Conservation (phyloP, 2,329 filamentous ascomycete genomes). For the Cladophialophora psammophila region DNA sequence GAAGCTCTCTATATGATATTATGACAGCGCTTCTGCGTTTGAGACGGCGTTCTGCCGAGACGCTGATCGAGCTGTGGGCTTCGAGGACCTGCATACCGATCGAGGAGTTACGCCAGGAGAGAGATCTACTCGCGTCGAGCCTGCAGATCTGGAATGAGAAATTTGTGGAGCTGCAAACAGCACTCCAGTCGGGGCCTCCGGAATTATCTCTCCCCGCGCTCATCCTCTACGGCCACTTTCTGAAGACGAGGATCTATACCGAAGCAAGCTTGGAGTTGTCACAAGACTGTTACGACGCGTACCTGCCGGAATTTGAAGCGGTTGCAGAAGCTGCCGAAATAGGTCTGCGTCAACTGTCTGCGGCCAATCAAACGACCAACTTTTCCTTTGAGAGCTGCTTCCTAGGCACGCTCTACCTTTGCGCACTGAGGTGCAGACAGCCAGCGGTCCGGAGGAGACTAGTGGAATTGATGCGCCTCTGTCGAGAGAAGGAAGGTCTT, state of each 20-base stretch:
- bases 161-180: constrained; percentile 3
- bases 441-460: background rate
- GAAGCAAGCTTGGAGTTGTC: constrained; percentile 16
- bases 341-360: constrained; percentile 1
- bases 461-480: constrained; percentile 15
- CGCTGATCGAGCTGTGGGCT: constrained; percentile 5
- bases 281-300: constrained; percentile 9
- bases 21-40: constrained; percentile 13
- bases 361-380: background rate
- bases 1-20: constrained; percentile 13
- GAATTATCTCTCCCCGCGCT: constrained; percentile 9
- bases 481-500: constrained; percentile 17
- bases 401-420: constrained; percentile 10
- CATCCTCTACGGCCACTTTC: constrained; percentile 12
- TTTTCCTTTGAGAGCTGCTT: constrained; percentile 26
- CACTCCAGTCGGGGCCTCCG: background rate
- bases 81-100: background rate
- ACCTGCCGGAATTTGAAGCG: constrained; percentile 1
- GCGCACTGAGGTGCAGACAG: constrained; percentile 14
- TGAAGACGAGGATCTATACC: constrained; percentile 10
- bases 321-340: constrained; percentile 3
- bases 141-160: constrained; percentile 3
- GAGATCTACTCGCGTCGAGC: constrained; percentile 6
- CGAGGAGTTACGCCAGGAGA: constrained; percentile 3
- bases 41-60: background rate